Evolutionary conservation across 2,329 filamentous ascomycete genomes (phyloP).

Genomic region (Fusarium denticulatum): DNA sequence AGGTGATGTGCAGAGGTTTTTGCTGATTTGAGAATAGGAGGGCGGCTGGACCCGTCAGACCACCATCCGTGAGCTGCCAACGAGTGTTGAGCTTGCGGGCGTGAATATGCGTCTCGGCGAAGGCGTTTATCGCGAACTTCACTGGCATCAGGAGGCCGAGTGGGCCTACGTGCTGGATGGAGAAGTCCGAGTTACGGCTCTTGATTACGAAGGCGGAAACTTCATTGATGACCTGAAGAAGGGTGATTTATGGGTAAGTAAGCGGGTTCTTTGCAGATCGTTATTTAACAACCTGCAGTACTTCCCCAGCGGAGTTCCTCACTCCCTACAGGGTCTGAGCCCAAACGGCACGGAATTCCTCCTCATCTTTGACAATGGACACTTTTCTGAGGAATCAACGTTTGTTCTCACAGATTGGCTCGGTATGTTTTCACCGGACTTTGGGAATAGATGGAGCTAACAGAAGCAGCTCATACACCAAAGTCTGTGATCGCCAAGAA

Average conservation of each 20-base stretch:
- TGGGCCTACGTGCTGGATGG: slow-evolving; percentile 81
- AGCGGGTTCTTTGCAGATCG: fast-evolving
- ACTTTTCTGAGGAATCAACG: slow-evolving; percentile 70
- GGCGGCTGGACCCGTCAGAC: slow-evolving; percentile 82
- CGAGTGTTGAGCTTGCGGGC: slow-evolving; percentile 75
- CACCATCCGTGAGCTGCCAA: slow-evolving; percentile 70
- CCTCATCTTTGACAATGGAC: slow-evolving; percentile 60
- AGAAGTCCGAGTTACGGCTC: slow-evolving; percentile 74
- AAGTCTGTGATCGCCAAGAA: slow-evolving; percentile 78
- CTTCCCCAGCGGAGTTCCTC: slow-evolving; percentile 80
- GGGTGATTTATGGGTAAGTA: slow-evolving; percentile 69
- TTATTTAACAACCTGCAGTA: slow-evolving; percentile 53
- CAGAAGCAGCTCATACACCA: slow-evolving; percentile 69
- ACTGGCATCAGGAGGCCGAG: slow-evolving; percentile 85
- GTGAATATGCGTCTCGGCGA: slow-evolving; percentile 82
- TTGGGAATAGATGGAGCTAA: background rate
- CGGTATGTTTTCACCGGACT: slow-evolving; percentile 50
- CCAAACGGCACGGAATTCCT: slow-evolving; percentile 66
- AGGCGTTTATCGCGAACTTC: slow-evolving; percentile 79
- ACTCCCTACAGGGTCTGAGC: slow-evolving; percentile 78
- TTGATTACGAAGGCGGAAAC: slow-evolving; percentile 79
- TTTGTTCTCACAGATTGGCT: slow-evolving; percentile 81
- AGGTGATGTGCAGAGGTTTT: background rate
- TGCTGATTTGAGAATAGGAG: slow-evolving; percentile 58
- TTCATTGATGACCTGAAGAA: slow-evolving; percentile 81